Evolutionary conservation across 2,329 filamentous ascomycete genomes (phyloP).

Genomic region (Diaporthe vaccinii): DNA sequence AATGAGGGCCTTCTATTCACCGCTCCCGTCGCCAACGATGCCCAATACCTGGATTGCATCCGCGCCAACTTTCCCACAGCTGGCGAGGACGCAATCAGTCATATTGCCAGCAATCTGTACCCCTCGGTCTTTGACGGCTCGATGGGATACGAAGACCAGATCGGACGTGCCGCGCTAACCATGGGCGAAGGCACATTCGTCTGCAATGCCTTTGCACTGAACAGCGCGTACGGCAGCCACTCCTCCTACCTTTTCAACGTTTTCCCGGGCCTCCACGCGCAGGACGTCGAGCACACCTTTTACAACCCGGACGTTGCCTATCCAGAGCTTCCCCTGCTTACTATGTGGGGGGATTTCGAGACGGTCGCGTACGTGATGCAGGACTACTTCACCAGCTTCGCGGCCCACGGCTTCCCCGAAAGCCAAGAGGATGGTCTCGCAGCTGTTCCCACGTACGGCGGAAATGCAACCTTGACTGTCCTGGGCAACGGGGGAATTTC

Average conservation of each 20-base stretch:
- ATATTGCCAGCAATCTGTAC: background rate
- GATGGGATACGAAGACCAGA: background rate
- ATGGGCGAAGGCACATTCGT: background rate
- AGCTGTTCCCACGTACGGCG: background rate
- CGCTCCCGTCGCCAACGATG: background rate
- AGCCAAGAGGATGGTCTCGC: background rate
- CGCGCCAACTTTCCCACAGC: background rate
- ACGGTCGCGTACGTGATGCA: background rate
- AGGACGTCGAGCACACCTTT: background rate
- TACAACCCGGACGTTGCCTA: background rate
- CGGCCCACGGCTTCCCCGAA: background rate
- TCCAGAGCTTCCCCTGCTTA: background rate
- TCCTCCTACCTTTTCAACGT: background rate
- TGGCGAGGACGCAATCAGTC: background rate
- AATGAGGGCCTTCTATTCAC: constrained; percentile 25
- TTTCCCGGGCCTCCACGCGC: constrained; percentile 8
- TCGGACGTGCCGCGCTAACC: background rate
- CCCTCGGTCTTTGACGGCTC: background rate
- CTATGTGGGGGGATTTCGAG: background rate
- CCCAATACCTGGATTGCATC: background rate
- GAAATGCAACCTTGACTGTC: background rate
- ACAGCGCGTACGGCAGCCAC: background rate
- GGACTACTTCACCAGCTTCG: constrained; percentile 11
- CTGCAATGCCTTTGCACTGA: background rate
- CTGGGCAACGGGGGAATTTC: background rate